These are phyloP conservation scores for Acacia crassicarpa DNA, from an alignment of 306 rosid species.

Conservation along the genomic window DNA sequence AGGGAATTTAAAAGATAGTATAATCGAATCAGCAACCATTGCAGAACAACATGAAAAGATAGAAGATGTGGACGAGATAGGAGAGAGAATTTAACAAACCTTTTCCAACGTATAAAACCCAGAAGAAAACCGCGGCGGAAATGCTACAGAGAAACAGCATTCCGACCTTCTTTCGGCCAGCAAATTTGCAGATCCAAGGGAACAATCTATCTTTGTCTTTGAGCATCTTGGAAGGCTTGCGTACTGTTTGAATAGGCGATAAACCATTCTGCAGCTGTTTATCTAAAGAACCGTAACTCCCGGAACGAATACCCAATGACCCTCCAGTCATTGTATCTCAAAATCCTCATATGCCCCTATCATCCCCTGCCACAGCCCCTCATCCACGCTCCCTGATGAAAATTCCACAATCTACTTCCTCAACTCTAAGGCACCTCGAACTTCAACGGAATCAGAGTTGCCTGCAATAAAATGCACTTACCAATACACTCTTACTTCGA, in stretches of 20 bases:
- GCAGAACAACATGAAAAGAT: neutral
- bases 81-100: constrained; percentile 42
- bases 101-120: constrained; percentile 86
- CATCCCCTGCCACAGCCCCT: constrained; percentile 54
- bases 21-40: constrained; percentile 5
- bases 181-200: constrained; percentile 84
- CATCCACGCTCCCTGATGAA: constrained; percentile 29
- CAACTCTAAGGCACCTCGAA: constrained; percentile 30
- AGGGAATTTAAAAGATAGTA: neutral
- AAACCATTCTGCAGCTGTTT: constrained; percentile 66
- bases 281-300: constrained; percentile 84
- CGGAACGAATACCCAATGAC: constrained; percentile 85
- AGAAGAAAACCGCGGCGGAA: constrained; percentile 77
- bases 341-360: constrained; percentile 45
- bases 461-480: constrained; percentile 41
- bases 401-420: constrained; percentile 31
- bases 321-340: constrained; percentile 77
- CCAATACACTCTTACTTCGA: constrained; percentile 32
- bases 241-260: constrained; percentile 59
- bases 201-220: constrained; percentile 79
- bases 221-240: constrained; percentile 78
- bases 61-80: neutral
- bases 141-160: constrained; percentile 77
- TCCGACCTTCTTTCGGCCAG: constrained; percentile 83
- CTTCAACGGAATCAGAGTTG: constrained; percentile 27